These are phyloP conservation scores for Cyclotella baltica DNA, from an alignment of 108 stramenopile genomes.

Conservation along the genomic window DNA sequence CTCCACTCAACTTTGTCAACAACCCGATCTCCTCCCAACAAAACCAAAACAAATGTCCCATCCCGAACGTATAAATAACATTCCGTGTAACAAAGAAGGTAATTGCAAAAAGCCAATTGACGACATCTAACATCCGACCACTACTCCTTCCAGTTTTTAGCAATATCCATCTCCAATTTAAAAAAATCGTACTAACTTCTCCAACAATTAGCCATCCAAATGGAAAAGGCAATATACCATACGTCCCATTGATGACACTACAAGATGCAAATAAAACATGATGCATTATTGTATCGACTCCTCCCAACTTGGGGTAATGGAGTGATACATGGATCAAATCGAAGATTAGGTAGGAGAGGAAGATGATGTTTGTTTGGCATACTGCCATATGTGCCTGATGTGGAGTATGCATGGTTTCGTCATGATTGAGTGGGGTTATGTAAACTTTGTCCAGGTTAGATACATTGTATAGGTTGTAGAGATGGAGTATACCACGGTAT, in stretches of 20 bases:
- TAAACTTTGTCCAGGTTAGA: constrained; percentile 37
- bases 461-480: constrained; percentile 24
- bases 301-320: constrained; percentile 51
- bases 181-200: constrained; percentile 50
- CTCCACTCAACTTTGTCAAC: constrained; percentile 28
- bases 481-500: constrained; percentile 35
- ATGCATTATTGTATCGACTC: constrained; percentile 44
- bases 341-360: constrained; percentile 49
- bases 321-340: constrained; percentile 40
- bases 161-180: constrained; percentile 51
- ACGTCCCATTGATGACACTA: constrained; percentile 42
- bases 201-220: constrained; percentile 53
- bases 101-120: constrained; percentile 38
- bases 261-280: constrained; percentile 46
- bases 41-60: constrained; percentile 37
- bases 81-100: constrained; percentile 39
- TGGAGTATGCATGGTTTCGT: neutral
- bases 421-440: constrained; percentile 1
- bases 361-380: constrained; percentile 41
- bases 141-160: constrained; percentile 22
- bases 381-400: constrained; percentile 37
- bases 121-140: neutral
- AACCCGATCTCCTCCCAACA: constrained; percentile 20
- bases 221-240: constrained; percentile 41
- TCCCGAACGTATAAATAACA: constrained; percentile 35